Evolutionary conservation across 2,329 filamentous ascomycete genomes (phyloP).

Genomic region (Colletotrichum horii): DNA sequence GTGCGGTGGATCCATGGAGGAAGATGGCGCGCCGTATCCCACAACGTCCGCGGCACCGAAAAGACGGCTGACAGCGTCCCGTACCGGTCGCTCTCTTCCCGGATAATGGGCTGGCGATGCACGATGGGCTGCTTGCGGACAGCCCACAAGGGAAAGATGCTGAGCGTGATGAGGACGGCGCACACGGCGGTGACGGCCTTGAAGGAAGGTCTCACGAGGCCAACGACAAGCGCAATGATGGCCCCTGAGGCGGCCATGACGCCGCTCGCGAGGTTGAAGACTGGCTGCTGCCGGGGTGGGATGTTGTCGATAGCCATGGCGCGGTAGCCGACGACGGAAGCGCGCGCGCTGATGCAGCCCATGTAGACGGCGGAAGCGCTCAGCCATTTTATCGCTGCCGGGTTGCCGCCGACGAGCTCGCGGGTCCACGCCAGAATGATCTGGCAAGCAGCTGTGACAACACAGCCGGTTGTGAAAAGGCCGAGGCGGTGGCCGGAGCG

Average conservation of each 20-base stretch:
- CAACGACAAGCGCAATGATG: not conserved
- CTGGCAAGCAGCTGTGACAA: not conserved
- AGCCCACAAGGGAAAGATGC: not conserved
- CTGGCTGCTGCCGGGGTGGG: not conserved
- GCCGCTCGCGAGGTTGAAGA: not conserved
- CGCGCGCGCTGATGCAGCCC: not conserved
- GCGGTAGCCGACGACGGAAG: not conserved
- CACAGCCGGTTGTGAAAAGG: not conserved
- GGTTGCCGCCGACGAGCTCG: not conserved
- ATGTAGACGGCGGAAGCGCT: not conserved
- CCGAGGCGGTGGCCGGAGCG: not conserved
- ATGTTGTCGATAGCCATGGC: not conserved
- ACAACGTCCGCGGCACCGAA: not conserved
- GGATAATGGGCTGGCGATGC: not conserved
- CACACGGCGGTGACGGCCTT: not conserved
- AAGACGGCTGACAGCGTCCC: not conserved
- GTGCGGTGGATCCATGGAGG: not conserved
- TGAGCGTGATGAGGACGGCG: not conserved
- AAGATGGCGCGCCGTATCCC: not conserved
- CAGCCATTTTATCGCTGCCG: not conserved
- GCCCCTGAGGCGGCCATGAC: not conserved
- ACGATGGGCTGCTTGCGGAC: not conserved
- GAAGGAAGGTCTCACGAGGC: not conserved
- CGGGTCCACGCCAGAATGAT: not conserved
- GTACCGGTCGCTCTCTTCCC: not conserved